Percentiles rank a stretch among this genome's conserved stretches.
Evolutionary conservation across 352 stramenopile genomes (phyloP).

Genomic region (Globisporangium irregulare): DNA sequence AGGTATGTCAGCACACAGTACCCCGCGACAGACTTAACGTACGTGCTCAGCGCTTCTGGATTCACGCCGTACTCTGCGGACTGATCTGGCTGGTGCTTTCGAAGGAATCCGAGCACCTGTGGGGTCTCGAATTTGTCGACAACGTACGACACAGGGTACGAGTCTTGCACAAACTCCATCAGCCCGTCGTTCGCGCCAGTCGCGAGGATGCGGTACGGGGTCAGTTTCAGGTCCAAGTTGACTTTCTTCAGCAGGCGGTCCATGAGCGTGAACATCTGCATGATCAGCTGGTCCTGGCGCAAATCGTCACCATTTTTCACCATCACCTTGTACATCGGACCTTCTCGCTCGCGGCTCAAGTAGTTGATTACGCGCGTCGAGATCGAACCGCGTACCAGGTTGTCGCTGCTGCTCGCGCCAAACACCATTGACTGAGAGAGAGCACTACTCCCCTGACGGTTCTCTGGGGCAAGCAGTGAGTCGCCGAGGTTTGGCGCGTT

Average conservation of each 20-base stretch:
- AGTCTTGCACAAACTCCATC: slow-evolving; percentile 97
- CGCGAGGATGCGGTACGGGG: slow-evolving; percentile 92
- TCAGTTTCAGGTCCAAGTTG: slow-evolving; percentile 97
- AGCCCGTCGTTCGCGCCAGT: slow-evolving; percentile 90
- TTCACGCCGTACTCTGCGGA: slow-evolving; percentile 85
- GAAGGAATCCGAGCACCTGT: slow-evolving; percentile 90
- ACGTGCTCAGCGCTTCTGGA: slow-evolving; percentile 93
- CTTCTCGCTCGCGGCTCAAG: slow-evolving; percentile 77
- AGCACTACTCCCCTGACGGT: not conserved
- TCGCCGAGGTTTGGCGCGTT: slow-evolving; percentile 12
- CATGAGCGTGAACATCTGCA: slow-evolving; percentile 99
- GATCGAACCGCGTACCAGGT: slow-evolving; percentile 63
- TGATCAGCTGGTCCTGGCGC: slow-evolving; percentile 99
- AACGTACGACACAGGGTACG: slow-evolving; percentile 95
- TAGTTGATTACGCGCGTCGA: slow-evolving; percentile 75
- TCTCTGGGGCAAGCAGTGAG: slow-evolving; percentile 11
- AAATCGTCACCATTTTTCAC: slow-evolving; percentile 99
- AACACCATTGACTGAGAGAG: slow-evolving; percentile 53
- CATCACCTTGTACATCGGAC: slow-evolving; percentile 95
- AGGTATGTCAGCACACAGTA: slow-evolving; percentile 99
- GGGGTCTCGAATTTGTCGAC: slow-evolving; percentile 92
- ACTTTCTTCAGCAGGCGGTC: slow-evolving; percentile 98
- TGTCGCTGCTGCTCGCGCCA: slow-evolving; percentile 40
- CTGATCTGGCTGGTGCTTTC: slow-evolving; percentile 84
- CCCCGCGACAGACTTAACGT: slow-evolving; percentile 97